Base-by-base conservation (phyloP, 495 filamentous ascomycete species). In the Emericellopsis terricola region DNA sequence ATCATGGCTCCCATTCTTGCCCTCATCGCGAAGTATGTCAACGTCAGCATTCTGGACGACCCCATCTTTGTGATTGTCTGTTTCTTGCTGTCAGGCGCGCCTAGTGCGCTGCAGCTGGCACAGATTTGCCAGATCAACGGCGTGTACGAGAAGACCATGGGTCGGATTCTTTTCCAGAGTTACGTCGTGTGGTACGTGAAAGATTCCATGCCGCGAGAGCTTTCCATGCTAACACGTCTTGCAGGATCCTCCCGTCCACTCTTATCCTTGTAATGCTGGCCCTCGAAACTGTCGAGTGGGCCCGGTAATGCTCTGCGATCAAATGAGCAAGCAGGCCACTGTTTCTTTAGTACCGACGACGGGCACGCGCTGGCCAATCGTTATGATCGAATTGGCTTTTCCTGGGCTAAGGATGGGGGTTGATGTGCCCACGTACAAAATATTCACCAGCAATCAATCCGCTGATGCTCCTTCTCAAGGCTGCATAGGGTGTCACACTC, bases 51-150 rank as follows among this genome's bases (percentile, higher is more conserved):
- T 38, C 58, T 97, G 20, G 89, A 92, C 52, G 89, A 97, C 45
- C 91, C 91, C 4, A 96, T 97, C 45, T 97, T 97, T 53, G 73
- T 96, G 38, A 78, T 96, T 40, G 91, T 97, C 26, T 94, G 85
- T 53, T 97, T 94, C 64, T 66, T 97, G 30, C 76, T 97, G 42
- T 85, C 82, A 1, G 89, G 89, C 15, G 89, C 89, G 5, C 89
- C 89, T 10, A 93, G 82, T 40, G 89, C 89, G 19, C 64, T 97
- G 42, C 89, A 97, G 51, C 59, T 97, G 44, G 85, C 91, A 5
- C 89, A 97, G 59, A 97, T 97, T 39, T 97, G 89, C 58, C 91
- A 96, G 62, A 82, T 96, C 55, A 97, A 97, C 52, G 79, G 76
- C 38, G 91, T 96, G 9, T 97, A 81, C 51, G 82, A 94, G 56